Conservation (phyloP, 2,329 filamentous ascomycete species). For the Seiridium cupressi region DNA sequence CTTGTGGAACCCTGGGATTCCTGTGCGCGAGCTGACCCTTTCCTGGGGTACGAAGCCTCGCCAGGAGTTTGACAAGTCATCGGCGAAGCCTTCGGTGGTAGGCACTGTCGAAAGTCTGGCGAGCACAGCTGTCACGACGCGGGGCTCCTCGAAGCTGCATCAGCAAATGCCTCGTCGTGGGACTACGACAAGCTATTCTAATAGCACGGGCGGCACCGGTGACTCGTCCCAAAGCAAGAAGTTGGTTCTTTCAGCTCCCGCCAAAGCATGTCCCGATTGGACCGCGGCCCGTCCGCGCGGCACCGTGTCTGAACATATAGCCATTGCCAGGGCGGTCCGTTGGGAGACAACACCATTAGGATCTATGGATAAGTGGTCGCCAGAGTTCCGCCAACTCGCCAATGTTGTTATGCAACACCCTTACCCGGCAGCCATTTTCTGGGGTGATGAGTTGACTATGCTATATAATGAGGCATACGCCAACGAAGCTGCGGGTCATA, state of each 20-base stretch:
- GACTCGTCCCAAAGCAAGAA: constrained; percentile 24
- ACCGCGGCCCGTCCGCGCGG: constrained; percentile 27
- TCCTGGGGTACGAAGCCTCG: constrained; percentile 16
- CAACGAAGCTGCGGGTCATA: constrained; percentile 48
- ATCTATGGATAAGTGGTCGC: constrained; percentile 40
- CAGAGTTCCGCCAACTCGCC: constrained; percentile 39
- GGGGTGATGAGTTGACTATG: constrained; percentile 59
- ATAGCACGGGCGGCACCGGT: constrained; percentile 23
- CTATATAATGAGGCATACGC: constrained; percentile 64
- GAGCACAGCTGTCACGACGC: not conserved
- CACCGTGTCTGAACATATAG: constrained; percentile 25
- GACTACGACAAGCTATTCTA: constrained; percentile 19
- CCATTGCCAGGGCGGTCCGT: constrained; percentile 31
- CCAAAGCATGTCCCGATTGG: constrained; percentile 34
- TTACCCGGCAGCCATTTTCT: constrained; percentile 54
- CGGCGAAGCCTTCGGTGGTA: not conserved
- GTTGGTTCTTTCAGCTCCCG: constrained; percentile 27
- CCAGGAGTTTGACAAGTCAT: not conserved
- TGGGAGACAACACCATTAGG: constrained; percentile 44
- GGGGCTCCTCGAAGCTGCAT: not conserved
- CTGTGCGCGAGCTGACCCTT: constrained; percentile 21
- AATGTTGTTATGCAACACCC: constrained; percentile 36
- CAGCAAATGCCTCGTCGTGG: too few species aligned
- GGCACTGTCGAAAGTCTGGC: constrained; percentile 2
- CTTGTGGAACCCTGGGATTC: constrained; percentile 26